Conservation (phyloP, 2,329 filamentous ascomycete genomes). For the Magnaporthiopsis rhizophila region DNA sequence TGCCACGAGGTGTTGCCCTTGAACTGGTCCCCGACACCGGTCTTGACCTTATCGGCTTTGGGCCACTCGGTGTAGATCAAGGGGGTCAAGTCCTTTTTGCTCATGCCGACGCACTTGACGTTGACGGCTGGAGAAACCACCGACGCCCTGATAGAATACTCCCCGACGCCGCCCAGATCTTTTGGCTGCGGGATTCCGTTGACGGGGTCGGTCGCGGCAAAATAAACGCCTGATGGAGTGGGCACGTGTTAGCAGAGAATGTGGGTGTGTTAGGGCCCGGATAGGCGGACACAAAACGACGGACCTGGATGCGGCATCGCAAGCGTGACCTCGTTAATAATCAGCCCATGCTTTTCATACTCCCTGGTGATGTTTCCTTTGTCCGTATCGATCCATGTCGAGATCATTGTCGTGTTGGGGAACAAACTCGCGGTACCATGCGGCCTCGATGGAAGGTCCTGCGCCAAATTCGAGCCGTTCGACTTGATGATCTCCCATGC, state of each 20-base stretch:
- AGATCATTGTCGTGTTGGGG: slow-evolving; percentile 65
- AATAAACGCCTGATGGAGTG: slow-evolving; percentile 40
- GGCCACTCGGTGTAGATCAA: slow-evolving; percentile 59
- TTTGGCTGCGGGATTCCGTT: slow-evolving; percentile 66
- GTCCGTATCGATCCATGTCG: slow-evolving; percentile 57
- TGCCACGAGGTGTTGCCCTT: slow-evolving; percentile 28
- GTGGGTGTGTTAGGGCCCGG: neutral
- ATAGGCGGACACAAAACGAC: neutral
- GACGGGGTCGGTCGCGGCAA: slow-evolving; percentile 49
- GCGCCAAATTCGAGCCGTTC: slow-evolving; percentile 32
- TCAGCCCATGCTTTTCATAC: slow-evolving; percentile 41
- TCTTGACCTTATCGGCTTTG: slow-evolving; percentile 24
- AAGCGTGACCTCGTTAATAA: slow-evolving; percentile 69
- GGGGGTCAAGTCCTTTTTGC: slow-evolving; percentile 48
- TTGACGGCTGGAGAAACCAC: slow-evolving; percentile 65
- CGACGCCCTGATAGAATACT: slow-evolving; percentile 59
- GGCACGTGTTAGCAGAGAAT: neutral
- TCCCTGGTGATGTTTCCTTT: slow-evolving; percentile 42
- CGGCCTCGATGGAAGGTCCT: slow-evolving; percentile 41
- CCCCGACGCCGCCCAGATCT: slow-evolving; percentile 56
- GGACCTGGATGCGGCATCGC: slow-evolving; percentile 63
- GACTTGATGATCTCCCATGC: slow-evolving; percentile 44
- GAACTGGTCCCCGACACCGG: slow-evolving; percentile 25
- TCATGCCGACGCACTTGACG: slow-evolving; percentile 64
- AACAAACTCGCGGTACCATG: slow-evolving; percentile 54